phyloP scores from a whole-genome alignment of 2,329 filamentous ascomycete species.

The Colletotrichum simmondsii region DNA sequence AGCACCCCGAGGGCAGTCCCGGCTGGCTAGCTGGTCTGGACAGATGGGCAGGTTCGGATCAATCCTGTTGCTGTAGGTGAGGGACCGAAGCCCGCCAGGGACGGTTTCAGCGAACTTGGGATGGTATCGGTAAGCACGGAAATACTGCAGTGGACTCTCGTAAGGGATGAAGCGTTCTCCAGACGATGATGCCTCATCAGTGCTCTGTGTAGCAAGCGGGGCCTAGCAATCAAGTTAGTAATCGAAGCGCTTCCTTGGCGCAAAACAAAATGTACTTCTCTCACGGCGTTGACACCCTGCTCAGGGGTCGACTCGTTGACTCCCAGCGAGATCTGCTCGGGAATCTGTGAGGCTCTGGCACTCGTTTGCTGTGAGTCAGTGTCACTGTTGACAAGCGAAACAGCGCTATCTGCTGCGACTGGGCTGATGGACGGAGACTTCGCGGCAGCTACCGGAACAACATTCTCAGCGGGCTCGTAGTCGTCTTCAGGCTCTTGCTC shows the following conservation, averaged over 20 bases:
- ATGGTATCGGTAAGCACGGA: constrained; percentile 92
- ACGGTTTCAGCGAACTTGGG: constrained; percentile 78
- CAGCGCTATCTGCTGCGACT: constrained; percentile 35
- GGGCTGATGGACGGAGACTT: constrained; percentile 60
- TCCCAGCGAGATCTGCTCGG: constrained; percentile 33
- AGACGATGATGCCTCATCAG: constrained; percentile 16
- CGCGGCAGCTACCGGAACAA: constrained; percentile 59
- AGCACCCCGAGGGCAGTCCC: constrained; percentile 75
- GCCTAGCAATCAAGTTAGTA: constrained; percentile 37
- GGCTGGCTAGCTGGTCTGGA: constrained; percentile 76
- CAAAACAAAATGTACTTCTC: constrained; percentile 57
- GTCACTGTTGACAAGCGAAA: constrained; percentile 41
- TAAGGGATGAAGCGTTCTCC: constrained; percentile 66
- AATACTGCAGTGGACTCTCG: constrained; percentile 82
- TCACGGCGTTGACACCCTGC: constrained; percentile 40
- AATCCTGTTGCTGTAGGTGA: constrained; percentile 95
- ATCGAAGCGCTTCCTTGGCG: constrained; percentile 27
- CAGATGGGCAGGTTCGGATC: constrained; percentile 80
- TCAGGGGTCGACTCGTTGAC: constrained; percentile 38
- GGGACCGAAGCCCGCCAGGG: constrained; percentile 81
- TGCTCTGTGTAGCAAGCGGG: constrained; percentile 30
- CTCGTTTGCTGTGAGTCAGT: constrained; percentile 39
- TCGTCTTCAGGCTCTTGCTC: constrained; percentile 50
- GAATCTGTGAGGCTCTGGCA: constrained; percentile 36
- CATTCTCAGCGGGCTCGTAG: constrained; percentile 65